Evolutionary conservation across 1,139 yeast genomes (phyloP).

Genomic region (Suhomyces wounanorum): DNA sequence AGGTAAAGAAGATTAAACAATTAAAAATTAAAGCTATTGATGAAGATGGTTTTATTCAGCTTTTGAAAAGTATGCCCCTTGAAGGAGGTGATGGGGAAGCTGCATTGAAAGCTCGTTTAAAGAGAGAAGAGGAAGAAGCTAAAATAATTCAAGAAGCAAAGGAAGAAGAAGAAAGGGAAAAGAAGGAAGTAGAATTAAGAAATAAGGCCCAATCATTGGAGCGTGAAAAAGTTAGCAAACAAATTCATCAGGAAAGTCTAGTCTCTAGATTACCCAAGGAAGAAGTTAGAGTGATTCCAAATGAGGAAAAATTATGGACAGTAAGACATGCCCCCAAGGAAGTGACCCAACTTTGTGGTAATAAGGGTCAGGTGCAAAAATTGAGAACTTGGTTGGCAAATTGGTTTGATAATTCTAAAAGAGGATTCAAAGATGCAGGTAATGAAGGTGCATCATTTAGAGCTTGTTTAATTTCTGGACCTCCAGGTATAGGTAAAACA

Average conservation of each 20-base stretch:
- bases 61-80: slow-evolving; percentile 80
- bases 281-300: slow-evolving; percentile 33
- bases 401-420: slow-evolving; percentile 65
- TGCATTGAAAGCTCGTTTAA: slow-evolving; percentile 71
- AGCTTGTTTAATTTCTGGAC: slow-evolving; percentile 84
- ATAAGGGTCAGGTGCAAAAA: slow-evolving; percentile 70
- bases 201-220: slow-evolving; percentile 6
- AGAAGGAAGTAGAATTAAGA: slow-evolving; percentile 20
- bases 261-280: slow-evolving; percentile 19
- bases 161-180: slow-evolving; percentile 28
- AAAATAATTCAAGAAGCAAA: slow-evolving; percentile 52
- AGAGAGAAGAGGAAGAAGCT: slow-evolving; percentile 67
- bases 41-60: slow-evolving; percentile 80
- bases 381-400: slow-evolving; percentile 72
- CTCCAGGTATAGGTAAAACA: slow-evolving; percentile 85
- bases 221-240: background rate
- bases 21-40: slow-evolving; percentile 77
- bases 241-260: background rate
- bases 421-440: slow-evolving; percentile 58
- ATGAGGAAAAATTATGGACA: slow-evolving; percentile 80
- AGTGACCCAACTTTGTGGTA: slow-evolving; percentile 83
- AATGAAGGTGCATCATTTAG: slow-evolving; percentile 68
- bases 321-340: slow-evolving; percentile 85
- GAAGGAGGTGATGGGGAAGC: slow-evolving; percentile 85
- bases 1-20: slow-evolving; percentile 75